phyloP scores from a whole-genome alignment of 257 asterid species.

The Gentiana macrophylla region DNA sequence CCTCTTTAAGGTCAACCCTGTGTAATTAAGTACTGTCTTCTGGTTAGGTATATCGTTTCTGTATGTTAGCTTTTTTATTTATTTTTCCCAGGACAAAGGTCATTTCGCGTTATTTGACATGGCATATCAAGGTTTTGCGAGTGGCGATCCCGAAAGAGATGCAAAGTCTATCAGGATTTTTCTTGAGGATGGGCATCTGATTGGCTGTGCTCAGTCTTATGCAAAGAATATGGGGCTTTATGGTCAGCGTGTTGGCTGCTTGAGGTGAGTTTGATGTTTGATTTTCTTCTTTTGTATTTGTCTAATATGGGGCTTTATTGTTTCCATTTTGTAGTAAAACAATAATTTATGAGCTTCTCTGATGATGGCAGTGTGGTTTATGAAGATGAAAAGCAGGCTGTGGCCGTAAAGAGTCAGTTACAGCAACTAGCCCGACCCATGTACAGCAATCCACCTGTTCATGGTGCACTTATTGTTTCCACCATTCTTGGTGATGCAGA shows the following conservation, averaged over 20 bases:
- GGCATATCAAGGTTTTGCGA: conserved; percentile 99
- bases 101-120: conserved; percentile 93
- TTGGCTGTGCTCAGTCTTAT: conserved; percentile 95
- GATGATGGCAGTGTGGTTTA: conserved; percentile 58
- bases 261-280: conserved; percentile 39
- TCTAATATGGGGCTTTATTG: background rate
- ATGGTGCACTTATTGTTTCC: conserved; percentile 82
- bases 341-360: background rate
- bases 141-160: conserved; percentile 96
- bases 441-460: conserved; percentile 98
- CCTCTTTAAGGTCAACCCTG: conserved; percentile 59
- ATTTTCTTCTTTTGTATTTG: background rate
- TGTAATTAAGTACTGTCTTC: background rate
- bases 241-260: conserved; percentile 97
- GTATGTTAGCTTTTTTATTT: background rate
- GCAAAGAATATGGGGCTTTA: conserved; percentile 99
- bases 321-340: too few relatives aligned
- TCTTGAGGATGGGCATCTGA: conserved; percentile 87
- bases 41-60: background rate
- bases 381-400: conserved; percentile 88
- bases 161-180: conserved; percentile 86
- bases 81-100: conserved; percentile 57
- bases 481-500: conserved; percentile 76
- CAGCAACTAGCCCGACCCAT: conserved; percentile 98
- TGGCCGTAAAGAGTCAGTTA: conserved; percentile 90